Conservation (phyloP, 2,329 filamentous ascomycete species). For the Paraconiothyrium sp. region DNA sequence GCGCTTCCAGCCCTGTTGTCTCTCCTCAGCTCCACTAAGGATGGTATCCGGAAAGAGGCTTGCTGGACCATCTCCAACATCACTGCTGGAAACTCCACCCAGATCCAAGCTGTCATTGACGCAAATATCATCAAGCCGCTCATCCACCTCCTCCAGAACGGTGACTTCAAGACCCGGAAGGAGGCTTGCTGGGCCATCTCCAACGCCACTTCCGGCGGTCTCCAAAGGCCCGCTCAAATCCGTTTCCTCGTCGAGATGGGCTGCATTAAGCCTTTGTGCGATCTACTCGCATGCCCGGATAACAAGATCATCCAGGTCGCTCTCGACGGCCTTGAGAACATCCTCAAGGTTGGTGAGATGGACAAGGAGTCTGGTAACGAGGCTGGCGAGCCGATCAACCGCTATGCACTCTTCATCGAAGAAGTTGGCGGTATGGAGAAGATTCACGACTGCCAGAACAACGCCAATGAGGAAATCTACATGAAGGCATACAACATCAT, state of each 20-base stretch:
- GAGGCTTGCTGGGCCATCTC: slow-evolving; percentile 99
- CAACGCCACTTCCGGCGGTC: slow-evolving; percentile 94
- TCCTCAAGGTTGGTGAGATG: slow-evolving; percentile 98
- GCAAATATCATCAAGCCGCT: slow-evolving; percentile 96
- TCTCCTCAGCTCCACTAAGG: slow-evolving; percentile 94
- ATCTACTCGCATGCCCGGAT: slow-evolving; percentile 93
- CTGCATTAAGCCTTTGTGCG: slow-evolving; percentile 97
- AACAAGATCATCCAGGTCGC: slow-evolving; percentile 99
- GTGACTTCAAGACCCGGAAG: slow-evolving; percentile 98
- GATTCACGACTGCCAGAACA: slow-evolving; percentile 99
- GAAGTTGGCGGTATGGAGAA: slow-evolving; percentile 99
- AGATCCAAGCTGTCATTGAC: slow-evolving; percentile 97
- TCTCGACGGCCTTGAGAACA: slow-evolving; percentile 97
- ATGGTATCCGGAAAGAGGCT: slow-evolving; percentile 98
- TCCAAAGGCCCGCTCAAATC: slow-evolving; percentile 99
- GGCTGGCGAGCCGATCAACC: slow-evolving; percentile 81
- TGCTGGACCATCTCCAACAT: slow-evolving; percentile 99
- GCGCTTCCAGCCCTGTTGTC: slow-evolving; percentile 91
- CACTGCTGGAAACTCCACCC: slow-evolving; percentile 95
- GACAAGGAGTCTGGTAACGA: slow-evolving; percentile 89
- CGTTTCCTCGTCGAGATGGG: slow-evolving; percentile 92
- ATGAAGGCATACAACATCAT: slow-evolving; percentile 99
- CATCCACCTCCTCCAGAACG: slow-evolving; percentile 94
- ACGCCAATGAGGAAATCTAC: slow-evolving; percentile 99
- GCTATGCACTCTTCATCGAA: slow-evolving; percentile 97